Evolutionary conservation across 225 moss, liverwort and hornwort genomes (phyloP), one percentile per base, ranked within the genome.

Genomic region (Climacium dendroides): DNA sequence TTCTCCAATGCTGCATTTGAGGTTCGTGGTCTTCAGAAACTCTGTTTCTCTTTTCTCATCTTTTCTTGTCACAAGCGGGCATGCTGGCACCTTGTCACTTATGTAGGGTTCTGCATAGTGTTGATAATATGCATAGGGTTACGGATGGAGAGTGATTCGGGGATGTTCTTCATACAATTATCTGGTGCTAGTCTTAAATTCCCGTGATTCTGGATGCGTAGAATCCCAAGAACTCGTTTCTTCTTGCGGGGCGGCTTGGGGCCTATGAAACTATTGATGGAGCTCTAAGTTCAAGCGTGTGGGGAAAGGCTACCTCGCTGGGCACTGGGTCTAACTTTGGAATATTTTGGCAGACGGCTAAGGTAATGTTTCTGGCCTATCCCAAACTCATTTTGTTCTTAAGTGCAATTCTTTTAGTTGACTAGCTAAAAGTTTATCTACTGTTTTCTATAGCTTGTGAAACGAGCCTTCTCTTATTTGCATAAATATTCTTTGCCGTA

Each of bases 251-350:
- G 73, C 90, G 87, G 30, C 79, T 73, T 30, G 97, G 99, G 66
- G 93, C 93, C 43, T 85, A 73, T 52, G 97, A 99, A 86, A 82
- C 54, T 73, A 91, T 95, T 37, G 92, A 90, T 83, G 97, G 99
- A 88, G 94, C 90, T 45, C 70, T 99, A 58, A 76, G 93, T 84
- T 91, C 94, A 80, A 91, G 92, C 37, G 96, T 96, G 63, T 99
- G 95, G 95, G 99, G 99, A 66, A 93, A 90, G 86, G 74, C 88
- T 81, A 80, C 93, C 67, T 93, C 94, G 25, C 83, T 99, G 59
- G 99, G 99, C 87, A 99, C 97, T 80, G 99, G 95, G 78, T 85
- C 93, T 26, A 91, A 90, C 61, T 95, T 96, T 74, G 86, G 89
- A 73, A 39, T 95, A n/a, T 82, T 89, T 84, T 93, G 93, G 93